A percentile compares a stretch with the other conserved stretches of the same genome.
Conservation (phyloP, 495 filamentous ascomycete species). For the Tuber borchii region DNA sequence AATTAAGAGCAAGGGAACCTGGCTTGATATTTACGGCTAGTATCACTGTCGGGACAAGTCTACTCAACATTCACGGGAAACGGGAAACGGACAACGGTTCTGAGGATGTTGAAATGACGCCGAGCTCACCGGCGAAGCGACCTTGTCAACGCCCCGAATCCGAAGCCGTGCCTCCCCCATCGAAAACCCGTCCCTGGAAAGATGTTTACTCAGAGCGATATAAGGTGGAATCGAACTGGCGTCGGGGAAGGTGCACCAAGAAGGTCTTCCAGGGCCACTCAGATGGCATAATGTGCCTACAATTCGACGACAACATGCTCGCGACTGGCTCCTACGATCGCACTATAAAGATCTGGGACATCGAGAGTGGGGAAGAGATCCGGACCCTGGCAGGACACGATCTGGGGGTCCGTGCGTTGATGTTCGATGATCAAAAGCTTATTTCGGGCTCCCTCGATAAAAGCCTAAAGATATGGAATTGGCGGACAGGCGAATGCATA, state of each 20-base stretch:
- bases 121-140: constrained; percentile 29
- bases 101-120: constrained; percentile 19
- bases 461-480: constrained; percentile 90
- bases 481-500: constrained; percentile 82
- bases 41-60: constrained; percentile 32
- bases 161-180: constrained; percentile 41
- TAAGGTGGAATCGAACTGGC: constrained; percentile 92
- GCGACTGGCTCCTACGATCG: constrained; percentile 92
- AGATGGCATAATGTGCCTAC: constrained; percentile 92
- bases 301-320: constrained; percentile 88
- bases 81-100: constrained; percentile 31
- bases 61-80: constrained; percentile 43
- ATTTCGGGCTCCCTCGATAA: constrained; percentile 77
- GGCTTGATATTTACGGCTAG: constrained; percentile 37
- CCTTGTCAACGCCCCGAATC: constrained; percentile 39
- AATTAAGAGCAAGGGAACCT: constrained; percentile 56
- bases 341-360: constrained; percentile 93
- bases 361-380: constrained; percentile 76
- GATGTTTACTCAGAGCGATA: constrained; percentile 83
- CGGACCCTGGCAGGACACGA: constrained; percentile 76
- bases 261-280: constrained; percentile 79
- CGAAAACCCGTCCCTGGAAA: constrained; percentile 67
- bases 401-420: constrained; percentile 74
- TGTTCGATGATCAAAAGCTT: constrained; percentile 86
- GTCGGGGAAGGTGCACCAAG: constrained; percentile 77